Conservation (phyloP, 1,139 yeast species). For the Saccharomyces hybrid region DNA sequence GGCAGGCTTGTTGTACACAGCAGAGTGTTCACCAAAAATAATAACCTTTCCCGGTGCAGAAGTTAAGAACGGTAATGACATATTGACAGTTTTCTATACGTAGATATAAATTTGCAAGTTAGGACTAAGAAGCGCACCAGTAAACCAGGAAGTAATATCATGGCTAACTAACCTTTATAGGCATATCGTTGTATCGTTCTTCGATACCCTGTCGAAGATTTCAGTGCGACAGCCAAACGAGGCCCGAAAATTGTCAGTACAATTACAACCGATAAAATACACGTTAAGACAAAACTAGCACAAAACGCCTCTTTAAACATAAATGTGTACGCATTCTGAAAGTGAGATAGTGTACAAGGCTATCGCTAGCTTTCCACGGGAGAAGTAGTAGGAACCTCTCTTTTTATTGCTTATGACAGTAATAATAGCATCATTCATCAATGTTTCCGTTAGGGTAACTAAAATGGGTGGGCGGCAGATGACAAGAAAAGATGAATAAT, state of each 20-base stretch:
- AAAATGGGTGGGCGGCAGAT: not conserved
- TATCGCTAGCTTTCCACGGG: not conserved
- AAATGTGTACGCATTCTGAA: not conserved
- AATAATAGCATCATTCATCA: not conserved
- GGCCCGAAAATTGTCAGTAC: not conserved
- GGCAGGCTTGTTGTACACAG: slow-evolving; percentile 71
- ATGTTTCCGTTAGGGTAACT: not conserved
- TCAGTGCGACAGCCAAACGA: not conserved
- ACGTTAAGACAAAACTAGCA: not conserved
- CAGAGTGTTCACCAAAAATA: slow-evolving; percentile 95
- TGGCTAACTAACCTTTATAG: not conserved
- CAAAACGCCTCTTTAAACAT: not conserved
- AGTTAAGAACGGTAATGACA: slow-evolving; percentile 50
- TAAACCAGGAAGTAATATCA: not conserved
- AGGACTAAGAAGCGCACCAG: not conserved
- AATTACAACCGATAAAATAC: not conserved
- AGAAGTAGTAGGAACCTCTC: not conserved
- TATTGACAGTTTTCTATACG: not conserved
- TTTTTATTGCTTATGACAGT: not conserved
- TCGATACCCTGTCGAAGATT: not conserved
- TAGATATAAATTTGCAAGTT: not conserved
- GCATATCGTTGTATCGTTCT: not conserved
- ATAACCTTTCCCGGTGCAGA: slow-evolving; percentile 98
- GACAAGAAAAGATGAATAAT: not conserved
- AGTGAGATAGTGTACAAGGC: not conserved